These are phyloP conservation scores for Mucor saturninus DNA, from an alignment of 371 early-diverging fungal genomes.

Conservation along the genomic window DNA sequence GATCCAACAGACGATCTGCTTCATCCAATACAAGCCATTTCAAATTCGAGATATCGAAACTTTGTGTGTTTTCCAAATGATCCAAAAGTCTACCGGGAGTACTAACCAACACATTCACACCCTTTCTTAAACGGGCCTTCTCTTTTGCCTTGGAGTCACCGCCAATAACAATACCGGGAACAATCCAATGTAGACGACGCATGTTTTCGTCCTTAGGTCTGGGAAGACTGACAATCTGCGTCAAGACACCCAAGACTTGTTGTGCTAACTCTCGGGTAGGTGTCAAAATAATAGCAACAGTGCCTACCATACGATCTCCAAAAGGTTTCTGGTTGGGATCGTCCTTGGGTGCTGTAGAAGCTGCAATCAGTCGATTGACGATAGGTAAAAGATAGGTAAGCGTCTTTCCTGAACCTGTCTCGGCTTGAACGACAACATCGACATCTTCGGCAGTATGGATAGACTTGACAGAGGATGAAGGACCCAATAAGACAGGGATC, in stretches of 20 bases:
- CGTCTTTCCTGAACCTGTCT: slow-evolving; percentile 99
- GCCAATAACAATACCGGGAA: slow-evolving; percentile 89
- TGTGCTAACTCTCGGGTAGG: slow-evolving; percentile 99
- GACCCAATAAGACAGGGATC: slow-evolving; percentile 64
- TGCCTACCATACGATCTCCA: slow-evolving; percentile 66
- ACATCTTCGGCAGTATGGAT: slow-evolving; percentile 46
- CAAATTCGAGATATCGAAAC: slow-evolving; percentile 74
- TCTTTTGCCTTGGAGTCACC: slow-evolving; percentile 93
- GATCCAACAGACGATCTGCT: slow-evolving; percentile 97
- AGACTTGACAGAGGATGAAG: slow-evolving; percentile 27
- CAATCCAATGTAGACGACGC: slow-evolving; percentile 89
- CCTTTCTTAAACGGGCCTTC: slow-evolving; percentile 90
- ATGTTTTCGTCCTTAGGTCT: slow-evolving; percentile 52
- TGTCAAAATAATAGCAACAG: slow-evolving; percentile 85
- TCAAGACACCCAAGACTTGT: slow-evolving; percentile 87
- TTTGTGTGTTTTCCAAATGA: slow-evolving; percentile 88
- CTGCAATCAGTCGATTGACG: slow-evolving; percentile 55
- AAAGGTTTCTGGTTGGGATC: slow-evolving; percentile 28
- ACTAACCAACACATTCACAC: slow-evolving; percentile 92
- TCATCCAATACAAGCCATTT: slow-evolving; percentile 97
- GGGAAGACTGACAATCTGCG: slow-evolving; percentile 68
- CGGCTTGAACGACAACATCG: slow-evolving; percentile 92
- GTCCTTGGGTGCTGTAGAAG: slow-evolving; percentile 38
- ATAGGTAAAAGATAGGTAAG: slow-evolving; percentile 94
- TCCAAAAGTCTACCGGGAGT: slow-evolving; percentile 99